Evolutionary conservation across 2,329 filamentous ascomycete species (phyloP), one percentile per base, ranked within the genome.

Genomic region (Phyllosticta paracitricarpa): DNA sequence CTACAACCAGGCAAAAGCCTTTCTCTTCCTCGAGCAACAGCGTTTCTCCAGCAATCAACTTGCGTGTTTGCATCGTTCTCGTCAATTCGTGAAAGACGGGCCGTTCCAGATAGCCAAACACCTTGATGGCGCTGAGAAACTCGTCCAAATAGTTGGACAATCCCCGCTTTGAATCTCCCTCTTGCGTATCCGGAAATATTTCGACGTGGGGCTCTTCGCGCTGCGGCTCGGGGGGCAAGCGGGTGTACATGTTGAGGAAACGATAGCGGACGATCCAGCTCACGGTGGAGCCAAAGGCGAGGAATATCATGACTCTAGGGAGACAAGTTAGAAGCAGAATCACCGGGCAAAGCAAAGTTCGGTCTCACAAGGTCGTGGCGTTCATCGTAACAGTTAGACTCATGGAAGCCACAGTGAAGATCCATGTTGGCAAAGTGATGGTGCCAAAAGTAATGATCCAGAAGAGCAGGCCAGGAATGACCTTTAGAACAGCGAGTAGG

Each of bases 321-420:
- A 8, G 7, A 19, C 68, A 59, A 70, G 69, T 77, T 73, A 95
- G 85, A 58, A 58, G 17, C 24, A 66, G 22, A 60, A 24, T 22
- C n/a, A 30, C 6, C 19, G 19, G 5, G 2, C 5, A 10, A 30
- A 48, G 40, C 40, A 48, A 48, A 40, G n/a, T 5, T 25, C 28
- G 14, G 26, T 12, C 86, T 71, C 84, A 95, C 86, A 99, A 76
- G 19, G 94, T 99, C 22, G 93, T 97, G 68, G 94, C 93, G 73
- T 97, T 97, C 92, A 99, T 95, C 10, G 94, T 99, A 70, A 99
- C 90, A 0, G 94, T 99, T 79, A 96, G 79, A 74, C 89, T 97
- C 65, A 91, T 93, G 5, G 91, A 96, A 70, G 96, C 90, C 64
- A 96, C 80, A 5, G 86, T 89, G 73, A 96, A 99, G 19, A 97